A percentile compares a stretch with the other conserved stretches of the same genome.
Conservation (phyloP, 108 stramenopile species). For the Mayamaea pseudoterrestris region DNA sequence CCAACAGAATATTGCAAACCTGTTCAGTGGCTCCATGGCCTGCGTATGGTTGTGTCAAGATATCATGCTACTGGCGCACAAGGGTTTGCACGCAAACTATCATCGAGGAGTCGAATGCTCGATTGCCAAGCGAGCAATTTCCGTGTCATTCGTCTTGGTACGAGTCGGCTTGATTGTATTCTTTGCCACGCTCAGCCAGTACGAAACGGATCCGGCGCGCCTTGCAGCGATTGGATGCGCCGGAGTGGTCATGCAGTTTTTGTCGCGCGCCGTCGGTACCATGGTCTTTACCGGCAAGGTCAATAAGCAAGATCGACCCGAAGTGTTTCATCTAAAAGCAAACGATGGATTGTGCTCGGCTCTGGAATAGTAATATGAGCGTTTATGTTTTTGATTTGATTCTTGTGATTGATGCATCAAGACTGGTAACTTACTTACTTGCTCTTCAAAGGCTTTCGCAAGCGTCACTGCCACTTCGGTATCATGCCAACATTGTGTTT, state of each 20-base stretch:
- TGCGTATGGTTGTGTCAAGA: constrained; percentile 25
- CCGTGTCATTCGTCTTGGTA: constrained; percentile 3
- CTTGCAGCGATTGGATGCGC: constrained; percentile 10
- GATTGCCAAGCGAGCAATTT: neutral
- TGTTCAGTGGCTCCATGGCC: constrained; percentile 28
- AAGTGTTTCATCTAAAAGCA: too few relatives aligned
- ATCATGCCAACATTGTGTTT: too few relatives aligned
- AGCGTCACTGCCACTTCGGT: too few relatives aligned
- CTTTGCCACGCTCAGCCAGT: constrained; percentile 20
- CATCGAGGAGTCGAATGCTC: neutral
- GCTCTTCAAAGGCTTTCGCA: too few relatives aligned
- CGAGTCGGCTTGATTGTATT: constrained; percentile 15
- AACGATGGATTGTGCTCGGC: too few relatives aligned
- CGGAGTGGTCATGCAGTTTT: constrained; percentile 10
- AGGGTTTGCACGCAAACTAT: constrained; percentile 8
- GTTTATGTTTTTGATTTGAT: too few relatives aligned
- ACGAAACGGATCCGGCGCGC: constrained; percentile 15
- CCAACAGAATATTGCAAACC: constrained; percentile 19
- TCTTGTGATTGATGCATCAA: too few relatives aligned
- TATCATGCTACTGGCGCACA: constrained; percentile 23
- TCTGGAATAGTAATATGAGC: too few relatives aligned
- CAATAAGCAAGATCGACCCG: too few relatives aligned
- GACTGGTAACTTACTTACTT: too few relatives aligned
- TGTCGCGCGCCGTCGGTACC: constrained; percentile 7
- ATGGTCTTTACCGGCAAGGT: constrained; percentile 3